Conservation (phyloP, 768 basidiomycete species). For the Suillus weaverae region DNA sequence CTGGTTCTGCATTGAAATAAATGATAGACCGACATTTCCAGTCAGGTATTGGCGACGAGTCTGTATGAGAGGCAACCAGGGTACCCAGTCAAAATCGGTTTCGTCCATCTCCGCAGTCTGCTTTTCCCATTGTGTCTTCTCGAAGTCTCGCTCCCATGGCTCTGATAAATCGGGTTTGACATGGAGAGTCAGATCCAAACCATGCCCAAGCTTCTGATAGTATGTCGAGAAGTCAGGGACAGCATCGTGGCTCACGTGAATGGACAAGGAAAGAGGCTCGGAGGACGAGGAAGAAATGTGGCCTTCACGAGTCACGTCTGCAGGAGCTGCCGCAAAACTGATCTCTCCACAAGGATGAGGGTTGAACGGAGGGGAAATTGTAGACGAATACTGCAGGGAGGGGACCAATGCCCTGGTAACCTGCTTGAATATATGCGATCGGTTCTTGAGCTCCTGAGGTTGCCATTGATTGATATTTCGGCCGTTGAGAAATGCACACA, state of each 20-base stretch:
- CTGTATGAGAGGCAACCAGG: neutral
- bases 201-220: neutral
- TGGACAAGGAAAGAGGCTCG: neutral
- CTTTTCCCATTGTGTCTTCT: neutral
- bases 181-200: neutral
- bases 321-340: too few species aligned
- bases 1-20: neutral
- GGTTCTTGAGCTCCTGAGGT: neutral
- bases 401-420: neutral
- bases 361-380: too few species aligned
- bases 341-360: neutral
- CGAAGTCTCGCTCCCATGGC: neutral
- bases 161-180: neutral
- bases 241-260: neutral
- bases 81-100: slow-evolving; percentile 8
- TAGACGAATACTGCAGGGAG: neutral
- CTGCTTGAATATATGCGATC: neutral
- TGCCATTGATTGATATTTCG: neutral
- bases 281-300: neutral
- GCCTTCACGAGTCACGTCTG: neutral
- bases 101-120: neutral
- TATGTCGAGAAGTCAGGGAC: neutral
- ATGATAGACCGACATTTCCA: neutral
- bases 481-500: neutral
- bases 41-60: neutral